A percentile compares a stretch with the other conserved stretches of the same genome.
Evolutionary conservation across 108 stramenopile species (phyloP).

Genomic region (Nitzschia sp.): DNA sequence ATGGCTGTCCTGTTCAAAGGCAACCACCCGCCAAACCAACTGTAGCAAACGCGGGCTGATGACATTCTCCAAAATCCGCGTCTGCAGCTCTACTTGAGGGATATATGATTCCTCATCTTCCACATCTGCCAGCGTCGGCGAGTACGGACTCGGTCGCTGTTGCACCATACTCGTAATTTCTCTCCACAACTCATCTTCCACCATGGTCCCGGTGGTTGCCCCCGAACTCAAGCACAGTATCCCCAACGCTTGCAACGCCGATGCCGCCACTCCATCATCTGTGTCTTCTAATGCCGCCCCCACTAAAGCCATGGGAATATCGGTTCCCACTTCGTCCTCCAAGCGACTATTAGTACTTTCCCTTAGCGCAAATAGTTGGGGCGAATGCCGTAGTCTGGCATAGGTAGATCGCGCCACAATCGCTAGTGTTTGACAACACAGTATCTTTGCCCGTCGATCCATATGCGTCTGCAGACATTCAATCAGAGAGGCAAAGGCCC

Average conservation of each 20-base stretch:
- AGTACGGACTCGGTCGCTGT: slow-evolving; percentile 24
- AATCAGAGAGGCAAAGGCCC: slow-evolving; percentile 28
- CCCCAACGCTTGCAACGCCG: slow-evolving; percentile 65
- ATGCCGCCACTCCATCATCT: slow-evolving; percentile 68
- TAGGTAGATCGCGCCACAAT: slow-evolving; percentile 47
- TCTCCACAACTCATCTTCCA: slow-evolving; percentile 38
- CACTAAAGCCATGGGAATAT: slow-evolving; percentile 55
- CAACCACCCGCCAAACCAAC: slow-evolving; percentile 45
- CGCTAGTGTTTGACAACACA: slow-evolving; percentile 58
- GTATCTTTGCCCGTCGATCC: slow-evolving; percentile 53
- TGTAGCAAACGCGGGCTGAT: slow-evolving; percentile 59
- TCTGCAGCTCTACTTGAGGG: slow-evolving; percentile 52
- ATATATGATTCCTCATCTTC: slow-evolving; percentile 47
- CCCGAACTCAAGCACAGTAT: slow-evolving; percentile 45
- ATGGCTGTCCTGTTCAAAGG: slow-evolving; percentile 32
- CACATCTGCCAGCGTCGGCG: slow-evolving; percentile 32
- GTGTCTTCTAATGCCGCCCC: slow-evolving; percentile 58
- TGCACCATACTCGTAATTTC: slow-evolving; percentile 31
- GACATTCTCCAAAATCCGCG: slow-evolving; percentile 53
- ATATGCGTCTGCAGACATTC: slow-evolving; percentile 45
- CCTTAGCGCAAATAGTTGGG: slow-evolving; percentile 37
- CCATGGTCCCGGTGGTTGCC: slow-evolving; percentile 29
- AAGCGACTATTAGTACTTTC: slow-evolving; percentile 41
- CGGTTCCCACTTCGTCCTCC: slow-evolving; percentile 70
- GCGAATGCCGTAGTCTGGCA: slow-evolving; percentile 48